Evolutionary conservation across 768 basidiomycete species (phyloP).

Genomic region (Suillus placidus): DNA sequence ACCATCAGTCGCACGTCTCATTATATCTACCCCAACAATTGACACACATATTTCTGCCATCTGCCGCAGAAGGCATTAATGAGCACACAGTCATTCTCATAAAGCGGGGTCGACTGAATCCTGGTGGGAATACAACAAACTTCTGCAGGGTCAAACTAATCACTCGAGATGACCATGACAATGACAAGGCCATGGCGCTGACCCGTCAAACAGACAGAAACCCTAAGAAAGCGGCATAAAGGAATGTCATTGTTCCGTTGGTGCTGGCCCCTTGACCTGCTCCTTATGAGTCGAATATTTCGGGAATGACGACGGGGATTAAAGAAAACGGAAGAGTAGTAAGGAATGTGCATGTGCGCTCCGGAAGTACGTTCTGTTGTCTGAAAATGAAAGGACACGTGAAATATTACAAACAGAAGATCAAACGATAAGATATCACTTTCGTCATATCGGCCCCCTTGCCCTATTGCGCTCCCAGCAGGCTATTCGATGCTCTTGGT

Average conservation of each 20-base stretch:
- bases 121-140: slow-evolving; percentile 18
- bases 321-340: slow-evolving; percentile 18
- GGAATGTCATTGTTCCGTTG: slow-evolving; percentile 9
- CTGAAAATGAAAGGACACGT: slow-evolving; percentile 20
- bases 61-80: no score
- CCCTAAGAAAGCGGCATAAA: slow-evolving; percentile 5
- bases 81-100: slow-evolving; percentile 17
- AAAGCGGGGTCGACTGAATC: slow-evolving; percentile 11
- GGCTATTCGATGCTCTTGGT: slow-evolving; percentile 72
- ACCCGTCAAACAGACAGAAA: not conserved
- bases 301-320: slow-evolving; percentile 17
- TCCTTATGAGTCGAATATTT: slow-evolving; percentile 8
- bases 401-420: slow-evolving; percentile 24
- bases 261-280: not conserved
- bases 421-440: slow-evolving; percentile 20
- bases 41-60: no score
- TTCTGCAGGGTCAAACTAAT: slow-evolving; percentile 11
- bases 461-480: slow-evolving; percentile 47
- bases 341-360: slow-evolving; percentile 34
- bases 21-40: no score
- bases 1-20: no score
- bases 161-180: slow-evolving; percentile 5
- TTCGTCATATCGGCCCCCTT: slow-evolving; percentile 12
- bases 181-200: slow-evolving; percentile 11
- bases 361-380: slow-evolving; percentile 18